These are phyloP conservation scores for Mycena filopes DNA, from an alignment of 768 basidiomycete genomes.

Conservation along the genomic window DNA sequence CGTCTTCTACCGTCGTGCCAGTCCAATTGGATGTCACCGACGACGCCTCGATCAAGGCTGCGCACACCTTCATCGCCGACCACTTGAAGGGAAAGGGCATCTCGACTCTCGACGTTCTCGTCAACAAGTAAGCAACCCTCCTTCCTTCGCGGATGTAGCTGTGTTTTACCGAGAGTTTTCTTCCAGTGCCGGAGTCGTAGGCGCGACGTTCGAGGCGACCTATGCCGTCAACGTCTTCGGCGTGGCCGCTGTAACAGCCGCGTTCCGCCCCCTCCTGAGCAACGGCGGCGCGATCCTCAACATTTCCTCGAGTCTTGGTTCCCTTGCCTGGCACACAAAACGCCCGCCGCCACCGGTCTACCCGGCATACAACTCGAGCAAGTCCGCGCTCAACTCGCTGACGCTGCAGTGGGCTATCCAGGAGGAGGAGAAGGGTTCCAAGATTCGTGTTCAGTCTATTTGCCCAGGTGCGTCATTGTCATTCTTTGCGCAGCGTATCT, in stretches of 20 bases:
- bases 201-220: not conserved
- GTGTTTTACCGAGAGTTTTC: not conserved
- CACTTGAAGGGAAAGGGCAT: not conserved
- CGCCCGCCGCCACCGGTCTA: not conserved
- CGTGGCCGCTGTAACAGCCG: not conserved
- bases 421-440: conserved; percentile 21
- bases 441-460: conserved; percentile 13
- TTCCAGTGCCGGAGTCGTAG: conserved; percentile 6
- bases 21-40: conserved; percentile 27
- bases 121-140: conserved; percentile 22
- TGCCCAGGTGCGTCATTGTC: conserved; percentile 2
- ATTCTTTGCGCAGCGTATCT: not conserved
- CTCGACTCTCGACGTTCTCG: conserved; percentile 2
- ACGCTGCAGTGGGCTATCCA: conserved; percentile 20
- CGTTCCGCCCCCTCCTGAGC: conserved; percentile 13
- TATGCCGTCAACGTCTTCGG: conserved; percentile 22
- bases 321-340: not conserved
- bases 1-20: conserved; percentile 16
- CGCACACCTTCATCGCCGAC: not conserved
- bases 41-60: conserved; percentile 10
- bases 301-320: conserved; percentile 20
- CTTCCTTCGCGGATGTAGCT: not conserved
- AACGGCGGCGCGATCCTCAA: conserved; percentile 14
- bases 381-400: conserved; percentile 23
- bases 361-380: conserved; percentile 15